phyloP scores from a whole-genome alignment of 2,329 filamentous ascomycete genomes.

The Colletotrichum tanaceti region DNA sequence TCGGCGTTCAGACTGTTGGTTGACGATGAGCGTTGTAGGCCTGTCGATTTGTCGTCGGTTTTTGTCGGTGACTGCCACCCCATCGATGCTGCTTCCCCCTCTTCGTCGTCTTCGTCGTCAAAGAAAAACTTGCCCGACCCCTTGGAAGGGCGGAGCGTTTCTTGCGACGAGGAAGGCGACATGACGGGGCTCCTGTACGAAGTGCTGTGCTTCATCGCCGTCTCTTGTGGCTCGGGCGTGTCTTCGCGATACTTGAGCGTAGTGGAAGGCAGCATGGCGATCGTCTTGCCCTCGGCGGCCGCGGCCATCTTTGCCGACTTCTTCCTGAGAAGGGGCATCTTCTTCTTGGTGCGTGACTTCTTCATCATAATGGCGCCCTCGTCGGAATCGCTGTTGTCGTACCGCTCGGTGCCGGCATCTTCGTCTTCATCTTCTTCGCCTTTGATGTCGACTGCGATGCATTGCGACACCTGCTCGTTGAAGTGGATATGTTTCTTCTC shows the following conservation, averaged over 20 bases:
- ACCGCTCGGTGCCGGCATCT: conserved; percentile 55
- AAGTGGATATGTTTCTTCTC: conserved; percentile 93
- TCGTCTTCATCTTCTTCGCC: conserved; percentile 79
- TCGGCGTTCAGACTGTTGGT: conserved; percentile 62
- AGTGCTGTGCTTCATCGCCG: conserved; percentile 71
- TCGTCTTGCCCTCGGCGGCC: conserved; percentile 81
- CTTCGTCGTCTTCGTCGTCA: conserved; percentile 69
- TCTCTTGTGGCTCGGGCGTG: conserved; percentile 73
- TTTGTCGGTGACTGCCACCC: conserved; percentile 42
- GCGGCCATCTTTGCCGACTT: conserved; percentile 54
- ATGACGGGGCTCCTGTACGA: conserved; percentile 62
- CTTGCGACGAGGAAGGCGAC: conserved; percentile 83
- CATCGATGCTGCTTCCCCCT: conserved; percentile 59
- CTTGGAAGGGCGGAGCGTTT: conserved; percentile 80
- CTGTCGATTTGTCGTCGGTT: conserved; percentile 43
- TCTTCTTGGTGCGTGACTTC: conserved; percentile 67
- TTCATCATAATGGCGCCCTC: conserved; percentile 88
- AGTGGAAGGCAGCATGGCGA: conserved; percentile 87
- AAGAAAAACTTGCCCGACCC: conserved; percentile 73
- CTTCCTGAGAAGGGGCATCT: conserved; percentile 64
- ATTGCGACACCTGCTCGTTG: conserved; percentile 94
- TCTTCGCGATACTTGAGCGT: conserved; percentile 87
- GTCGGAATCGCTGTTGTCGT: conserved; percentile 75
- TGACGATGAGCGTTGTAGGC: conserved; percentile 62
- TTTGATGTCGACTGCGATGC: conserved; percentile 91